Percentiles rank a stretch among this genome's conserved stretches.
Conservation (phyloP, 164 flowering plant genomes). For the Annona squamosa region DNA sequence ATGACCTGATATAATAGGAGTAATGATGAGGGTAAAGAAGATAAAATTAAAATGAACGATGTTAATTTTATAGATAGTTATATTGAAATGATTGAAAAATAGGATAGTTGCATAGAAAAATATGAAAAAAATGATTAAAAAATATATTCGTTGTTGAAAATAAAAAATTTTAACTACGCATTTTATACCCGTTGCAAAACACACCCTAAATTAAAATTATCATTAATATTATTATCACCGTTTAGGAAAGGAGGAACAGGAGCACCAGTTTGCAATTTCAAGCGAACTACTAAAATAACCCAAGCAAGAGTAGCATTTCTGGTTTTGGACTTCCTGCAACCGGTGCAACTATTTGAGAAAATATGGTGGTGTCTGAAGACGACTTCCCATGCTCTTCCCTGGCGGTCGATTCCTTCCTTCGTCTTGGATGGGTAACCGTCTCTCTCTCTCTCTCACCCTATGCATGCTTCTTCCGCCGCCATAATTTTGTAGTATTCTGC, state of each 20-base stretch:
- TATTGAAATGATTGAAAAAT: too few relatives aligned
- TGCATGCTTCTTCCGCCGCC: not conserved
- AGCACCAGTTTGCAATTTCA: not conserved
- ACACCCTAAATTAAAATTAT: too few relatives aligned
- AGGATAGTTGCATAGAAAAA: too few relatives aligned
- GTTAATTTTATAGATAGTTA: too few relatives aligned
- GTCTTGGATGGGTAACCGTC: slow-evolving; percentile 44
- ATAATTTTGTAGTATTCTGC: not conserved
- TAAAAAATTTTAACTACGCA: too few relatives aligned
- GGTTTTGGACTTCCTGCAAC: not conserved
- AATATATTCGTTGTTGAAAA: too few relatives aligned
- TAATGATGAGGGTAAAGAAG: too few relatives aligned
- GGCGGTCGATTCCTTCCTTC: slow-evolving; percentile 51
- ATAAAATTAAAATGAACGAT: too few relatives aligned
- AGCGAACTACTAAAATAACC: not conserved
- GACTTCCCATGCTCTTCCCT: slow-evolving; percentile 62
- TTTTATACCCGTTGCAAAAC: too few relatives aligned
- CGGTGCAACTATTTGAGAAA: not conserved
- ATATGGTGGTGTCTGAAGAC: slow-evolving; percentile 40
- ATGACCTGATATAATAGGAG: too few relatives aligned
- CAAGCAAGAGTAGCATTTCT: not conserved
- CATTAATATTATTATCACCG: too few relatives aligned
- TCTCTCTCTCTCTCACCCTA: not conserved
- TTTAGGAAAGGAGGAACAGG: not conserved
- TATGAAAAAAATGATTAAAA: too few relatives aligned